Evolutionary conservation across 306 rosid genomes (phyloP).

Genomic region (Alnus rubra): DNA sequence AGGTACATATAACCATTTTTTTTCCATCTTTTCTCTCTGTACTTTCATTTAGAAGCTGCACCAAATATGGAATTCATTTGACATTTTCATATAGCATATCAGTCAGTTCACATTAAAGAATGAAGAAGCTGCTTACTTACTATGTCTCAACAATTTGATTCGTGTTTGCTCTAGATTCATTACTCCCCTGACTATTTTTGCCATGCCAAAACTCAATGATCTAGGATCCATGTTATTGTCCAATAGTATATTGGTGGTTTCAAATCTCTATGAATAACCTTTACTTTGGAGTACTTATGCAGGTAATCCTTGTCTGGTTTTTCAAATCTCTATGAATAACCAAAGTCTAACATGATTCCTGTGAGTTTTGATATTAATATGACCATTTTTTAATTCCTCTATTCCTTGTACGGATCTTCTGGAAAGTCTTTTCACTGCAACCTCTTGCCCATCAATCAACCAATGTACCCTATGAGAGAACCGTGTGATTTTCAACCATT

Average conservation of each 20-base stretch:
- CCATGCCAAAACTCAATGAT: constrained; percentile 21
- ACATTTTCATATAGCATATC: neutral
- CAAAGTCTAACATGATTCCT: too few species aligned
- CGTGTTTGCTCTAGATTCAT: constrained; percentile 16
- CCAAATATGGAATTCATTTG: neutral
- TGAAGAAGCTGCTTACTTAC: neutral
- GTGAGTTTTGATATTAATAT: constrained; percentile 34
- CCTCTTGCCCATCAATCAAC: neutral
- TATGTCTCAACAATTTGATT: constrained; percentile 22
- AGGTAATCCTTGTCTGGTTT: too few species aligned
- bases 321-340: too few species aligned
- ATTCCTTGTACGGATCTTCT: constrained; percentile 34
- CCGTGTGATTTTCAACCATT: neutral
- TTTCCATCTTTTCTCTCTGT: neutral
- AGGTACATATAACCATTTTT: constrained; percentile 24
- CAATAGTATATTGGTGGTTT: constrained; percentile 28
- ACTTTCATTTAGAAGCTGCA: neutral
- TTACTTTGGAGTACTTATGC: constrained; percentile 29
- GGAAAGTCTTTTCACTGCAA: constrained; percentile 37
- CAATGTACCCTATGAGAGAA: neutral
- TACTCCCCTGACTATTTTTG: constrained; percentile 12
- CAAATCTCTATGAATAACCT: constrained; percentile 21
- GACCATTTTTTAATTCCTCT: constrained; percentile 36
- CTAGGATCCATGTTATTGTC: constrained; percentile 24
- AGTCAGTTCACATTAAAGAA: neutral